Percentiles rank a stretch among this genome's conserved stretches.
Conservation (phyloP, 2,329 filamentous ascomycete species). For the Alternaria metachromatica region DNA sequence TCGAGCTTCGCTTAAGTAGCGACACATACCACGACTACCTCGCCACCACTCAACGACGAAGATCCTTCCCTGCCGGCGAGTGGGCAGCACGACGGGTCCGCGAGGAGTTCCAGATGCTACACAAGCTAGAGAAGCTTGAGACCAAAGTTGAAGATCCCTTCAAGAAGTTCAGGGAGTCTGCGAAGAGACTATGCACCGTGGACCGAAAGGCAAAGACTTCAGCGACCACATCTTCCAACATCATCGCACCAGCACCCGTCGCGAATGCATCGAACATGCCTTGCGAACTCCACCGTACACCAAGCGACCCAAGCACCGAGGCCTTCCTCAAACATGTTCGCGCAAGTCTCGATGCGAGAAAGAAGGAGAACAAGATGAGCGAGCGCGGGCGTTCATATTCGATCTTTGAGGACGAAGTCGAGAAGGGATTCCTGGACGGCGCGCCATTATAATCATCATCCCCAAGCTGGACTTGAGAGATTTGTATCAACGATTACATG, state of each 20-base stretch:
- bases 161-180: neutral
- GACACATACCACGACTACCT: conserved; percentile 15
- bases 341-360: conserved; percentile 19
- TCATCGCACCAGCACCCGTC: neutral
- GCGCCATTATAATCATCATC: conserved; percentile 10
- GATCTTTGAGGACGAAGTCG: conserved; percentile 18
- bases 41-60: conserved; percentile 11
- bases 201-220: neutral
- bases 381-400: conserved; percentile 4
- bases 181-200: conserved; percentile 1
- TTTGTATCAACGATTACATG: neutral
- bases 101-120: conserved; percentile 7
- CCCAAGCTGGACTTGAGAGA: neutral
- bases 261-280: neutral
- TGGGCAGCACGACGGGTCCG: neutral
- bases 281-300: conserved; percentile 4
- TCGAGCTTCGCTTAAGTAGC: conserved; percentile 4
- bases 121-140: conserved; percentile 2
- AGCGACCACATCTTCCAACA: neutral
- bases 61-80: conserved; percentile 12
- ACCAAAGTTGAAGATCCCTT: neutral
- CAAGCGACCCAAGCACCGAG: conserved; percentile 7
- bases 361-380: conserved; percentile 4
- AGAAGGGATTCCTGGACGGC: conserved; percentile 18
- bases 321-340: conserved; percentile 21